Base-by-base conservation (phyloP, 768 basidiomycete species). In the Mrakia frigida region DNA sequence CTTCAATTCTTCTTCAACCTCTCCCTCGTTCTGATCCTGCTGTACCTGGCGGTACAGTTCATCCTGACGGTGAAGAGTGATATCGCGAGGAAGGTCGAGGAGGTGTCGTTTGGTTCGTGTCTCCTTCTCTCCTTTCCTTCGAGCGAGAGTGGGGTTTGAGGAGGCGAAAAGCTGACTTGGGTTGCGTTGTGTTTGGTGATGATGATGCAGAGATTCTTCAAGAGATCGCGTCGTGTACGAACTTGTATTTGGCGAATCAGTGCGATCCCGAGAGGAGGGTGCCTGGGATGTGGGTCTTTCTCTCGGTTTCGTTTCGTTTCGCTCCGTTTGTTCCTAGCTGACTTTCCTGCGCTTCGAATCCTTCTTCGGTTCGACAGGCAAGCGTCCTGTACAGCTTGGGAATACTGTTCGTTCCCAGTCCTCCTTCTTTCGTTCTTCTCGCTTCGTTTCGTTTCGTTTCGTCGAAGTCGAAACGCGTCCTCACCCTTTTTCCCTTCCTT, bases 1-100 rank as follows among this genome's bases (percentile, higher is more conserved):
- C 85, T 96, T 31, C 96, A 98, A 82, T 93, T 98, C 84, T 89
- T 92, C 84, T 97, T 97, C 86, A 97, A 98, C 83, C 84, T 92
- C 33, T 90, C 91, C 9, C 87, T 98, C 52, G 89, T 94, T 68
- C 80, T 92, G 56, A 85, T 95, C 68, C 91, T 92, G 81, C 85
- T 99, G 78, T 97, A 94, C 82, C 86, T 98, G 76, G 85, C 91
- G 63, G 84, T 94, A 67, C 90, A 91, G 82, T 94, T 95, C 84
- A 90, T 98, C 81, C 85, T 92, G 76, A 94, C 94, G 13, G 90
- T 99, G 46, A 91, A 93, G 80, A 87, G 88, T 73, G 96, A 99
- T 82, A 94, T 99, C 33, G 89, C 90, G 79, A 89, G 93, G 53
- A 89, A 92, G 41, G 90, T 97, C 79, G 87, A 89, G 14, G 93